phyloP scores from a whole-genome alignment of 768 basidiomycete species.

The Hypholoma fasciculare region DNA sequence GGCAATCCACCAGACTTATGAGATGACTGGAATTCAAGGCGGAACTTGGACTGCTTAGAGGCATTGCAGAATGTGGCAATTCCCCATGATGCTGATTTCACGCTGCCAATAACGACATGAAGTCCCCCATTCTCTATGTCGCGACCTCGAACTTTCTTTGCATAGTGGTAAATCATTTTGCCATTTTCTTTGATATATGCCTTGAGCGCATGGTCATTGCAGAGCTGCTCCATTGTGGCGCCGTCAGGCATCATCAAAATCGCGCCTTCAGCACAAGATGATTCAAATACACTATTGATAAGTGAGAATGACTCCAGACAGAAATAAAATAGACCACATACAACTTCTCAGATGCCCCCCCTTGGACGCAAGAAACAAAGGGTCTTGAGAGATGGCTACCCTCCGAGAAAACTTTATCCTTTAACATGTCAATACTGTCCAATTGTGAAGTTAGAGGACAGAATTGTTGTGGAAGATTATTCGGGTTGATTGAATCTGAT shows the following conservation, averaged over 20 bases:
- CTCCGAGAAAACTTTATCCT: background rate
- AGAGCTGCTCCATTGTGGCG: slow-evolving; percentile 11
- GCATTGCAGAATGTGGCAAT: slow-evolving; percentile 14
- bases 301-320: background rate
- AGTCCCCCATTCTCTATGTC: slow-evolving; percentile 21
- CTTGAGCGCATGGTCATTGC: slow-evolving; percentile 6
- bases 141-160: slow-evolving; percentile 15
- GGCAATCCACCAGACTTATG: background rate
- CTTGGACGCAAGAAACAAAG: background rate
- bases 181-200: slow-evolving; percentile 7
- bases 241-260: slow-evolving; percentile 17
- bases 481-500: slow-evolving; percentile 17
- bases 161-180: slow-evolving; percentile 15
- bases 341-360: background rate
- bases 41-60: background rate
- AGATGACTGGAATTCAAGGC: background rate
- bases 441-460: background rate
- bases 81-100: slow-evolving; percentile 23
- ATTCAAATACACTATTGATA: slow-evolving; percentile 5
- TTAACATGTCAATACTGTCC: background rate
- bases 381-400: slow-evolving; percentile 1
- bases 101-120: slow-evolving; percentile 24
- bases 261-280: slow-evolving; percentile 9
- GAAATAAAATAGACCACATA: background rate
- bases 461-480: slow-evolving; percentile 22